Percentiles rank a stretch among this genome's conserved stretches.
Conservation (phyloP, 768 basidiomycete genomes). For the Mycena alexandri region DNA sequence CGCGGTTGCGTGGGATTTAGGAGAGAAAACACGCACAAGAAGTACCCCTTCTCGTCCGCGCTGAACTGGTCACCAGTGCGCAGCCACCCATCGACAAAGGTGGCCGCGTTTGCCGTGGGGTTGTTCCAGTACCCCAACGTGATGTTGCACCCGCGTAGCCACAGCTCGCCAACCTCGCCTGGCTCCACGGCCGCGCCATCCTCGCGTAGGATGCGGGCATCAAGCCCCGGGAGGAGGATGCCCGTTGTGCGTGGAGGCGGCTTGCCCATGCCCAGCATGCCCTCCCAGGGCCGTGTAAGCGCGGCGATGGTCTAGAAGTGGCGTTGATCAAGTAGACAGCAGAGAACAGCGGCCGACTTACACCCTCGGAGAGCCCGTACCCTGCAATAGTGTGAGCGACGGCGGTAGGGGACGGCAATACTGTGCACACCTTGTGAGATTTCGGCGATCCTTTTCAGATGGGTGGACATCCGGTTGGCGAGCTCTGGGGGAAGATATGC, state of each 20-base stretch:
- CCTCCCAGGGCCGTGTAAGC: slow-evolving; percentile 58
- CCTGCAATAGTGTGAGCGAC: slow-evolving; percentile 52
- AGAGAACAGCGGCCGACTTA: slow-evolving; percentile 47
- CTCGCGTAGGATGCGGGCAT: slow-evolving; percentile 71
- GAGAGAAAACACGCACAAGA: slow-evolving; percentile 65
- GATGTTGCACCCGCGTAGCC: slow-evolving; percentile 66
- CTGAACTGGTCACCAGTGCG: slow-evolving; percentile 80
- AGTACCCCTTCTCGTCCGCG: slow-evolving; percentile 69
- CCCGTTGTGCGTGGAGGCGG: slow-evolving; percentile 54
- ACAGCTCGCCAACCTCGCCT: slow-evolving; percentile 77
- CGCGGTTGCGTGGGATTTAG: neutral
- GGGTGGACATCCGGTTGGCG: slow-evolving; percentile 51
- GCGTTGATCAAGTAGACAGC: neutral
- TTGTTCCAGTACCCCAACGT: slow-evolving; percentile 82
- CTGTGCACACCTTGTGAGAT: slow-evolving; percentile 60
- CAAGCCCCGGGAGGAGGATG: slow-evolving; percentile 71
- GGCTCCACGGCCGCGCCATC: slow-evolving; percentile 67
- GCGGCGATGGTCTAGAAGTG: slow-evolving; percentile 66
- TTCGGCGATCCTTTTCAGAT: slow-evolving; percentile 50
- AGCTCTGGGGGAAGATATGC: slow-evolving; percentile 76
- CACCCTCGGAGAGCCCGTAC: slow-evolving; percentile 80
- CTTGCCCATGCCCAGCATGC: slow-evolving; percentile 50
- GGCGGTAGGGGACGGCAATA: neutral
- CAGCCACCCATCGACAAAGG: slow-evolving; percentile 82
- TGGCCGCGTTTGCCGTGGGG: slow-evolving; percentile 71